These are phyloP conservation scores for Phoma sp. DNA, from an alignment of 2,329 filamentous ascomycete species.

Conservation along the genomic window DNA sequence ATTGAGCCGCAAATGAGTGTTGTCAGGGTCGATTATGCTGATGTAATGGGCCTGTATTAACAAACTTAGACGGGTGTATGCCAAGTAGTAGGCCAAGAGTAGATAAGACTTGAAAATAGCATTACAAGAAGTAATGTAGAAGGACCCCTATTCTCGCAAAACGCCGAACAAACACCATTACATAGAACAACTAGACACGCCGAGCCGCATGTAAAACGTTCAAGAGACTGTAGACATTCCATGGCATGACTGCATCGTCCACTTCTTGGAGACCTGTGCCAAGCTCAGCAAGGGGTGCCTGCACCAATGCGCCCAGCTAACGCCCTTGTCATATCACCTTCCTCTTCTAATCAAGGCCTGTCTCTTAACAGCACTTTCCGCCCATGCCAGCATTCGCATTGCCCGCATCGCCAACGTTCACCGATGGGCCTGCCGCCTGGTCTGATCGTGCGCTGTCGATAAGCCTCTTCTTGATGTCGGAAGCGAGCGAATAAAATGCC, in stretches of 20 bases:
- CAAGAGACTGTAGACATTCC: background rate
- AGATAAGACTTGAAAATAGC: slow-evolving; percentile 14
- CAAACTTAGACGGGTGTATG: too few relatives aligned
- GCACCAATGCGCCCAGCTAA: background rate
- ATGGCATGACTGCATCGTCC: slow-evolving; percentile 5
- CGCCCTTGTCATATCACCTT: background rate
- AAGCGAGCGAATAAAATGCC: slow-evolving; percentile 93
- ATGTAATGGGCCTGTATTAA: too few relatives aligned
- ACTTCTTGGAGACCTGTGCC: background rate
- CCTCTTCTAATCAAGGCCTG: slow-evolving; percentile 7
- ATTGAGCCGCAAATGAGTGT: too few relatives aligned
- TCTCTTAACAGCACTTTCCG: slow-evolving; percentile 48
- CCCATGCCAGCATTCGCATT: slow-evolving; percentile 40
- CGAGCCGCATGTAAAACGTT: background rate
- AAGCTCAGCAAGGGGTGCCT: slow-evolving; percentile 1
- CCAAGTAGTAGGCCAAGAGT: too few relatives aligned
- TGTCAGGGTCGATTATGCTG: too few relatives aligned
- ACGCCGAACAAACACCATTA: slow-evolving; percentile 18
- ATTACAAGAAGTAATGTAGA: slow-evolving; percentile 27
- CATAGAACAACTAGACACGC: slow-evolving; percentile 5
- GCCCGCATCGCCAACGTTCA: slow-evolving; percentile 45
- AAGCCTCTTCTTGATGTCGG: slow-evolving; percentile 97
- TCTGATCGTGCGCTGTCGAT: slow-evolving; percentile 89
- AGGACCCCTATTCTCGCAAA: slow-evolving; percentile 17
- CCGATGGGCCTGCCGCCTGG: slow-evolving; percentile 35